Conservation (phyloP, 257 asterid genomes). For the Mentha longifolia region DNA sequence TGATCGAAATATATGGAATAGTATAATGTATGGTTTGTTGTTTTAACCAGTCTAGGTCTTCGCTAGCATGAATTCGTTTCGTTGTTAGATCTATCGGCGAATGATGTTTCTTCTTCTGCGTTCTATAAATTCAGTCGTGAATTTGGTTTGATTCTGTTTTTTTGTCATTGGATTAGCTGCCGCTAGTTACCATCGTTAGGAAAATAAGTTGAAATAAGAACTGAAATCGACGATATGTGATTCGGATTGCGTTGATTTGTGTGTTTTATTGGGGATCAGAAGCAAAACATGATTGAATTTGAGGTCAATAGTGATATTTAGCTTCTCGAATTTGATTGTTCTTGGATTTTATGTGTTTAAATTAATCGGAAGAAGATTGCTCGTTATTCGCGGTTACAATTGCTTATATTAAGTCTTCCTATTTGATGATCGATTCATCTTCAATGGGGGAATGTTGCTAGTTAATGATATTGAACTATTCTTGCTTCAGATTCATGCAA, state of each 20-base stretch:
- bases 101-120: background rate
- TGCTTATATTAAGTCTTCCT: background rate
- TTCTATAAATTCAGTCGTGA: slow-evolving; percentile 1
- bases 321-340: background rate
- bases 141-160: slow-evolving; percentile 19
- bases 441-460: background rate
- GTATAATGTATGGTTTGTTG: slow-evolving; percentile 20
- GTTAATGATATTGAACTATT: background rate
- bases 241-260: slow-evolving; percentile 12
- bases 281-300: background rate
- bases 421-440: background rate
- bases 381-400: background rate
- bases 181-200: background rate
- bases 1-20: background rate
- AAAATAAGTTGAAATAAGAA: background rate
- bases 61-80: slow-evolving; percentile 14
- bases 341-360: background rate
- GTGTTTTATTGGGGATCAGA: slow-evolving; percentile 21
- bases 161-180: slow-evolving; percentile 19
- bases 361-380: slow-evolving; percentile 4
- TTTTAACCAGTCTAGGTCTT: background rate
- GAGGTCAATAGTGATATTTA: background rate
- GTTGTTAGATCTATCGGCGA: slow-evolving; percentile 38
- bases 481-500: background rate
- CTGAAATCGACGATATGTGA: background rate